These are phyloP conservation scores for Starmera quercuum DNA, from an alignment of 805 yeast genomes.

Conservation along the genomic window DNA sequence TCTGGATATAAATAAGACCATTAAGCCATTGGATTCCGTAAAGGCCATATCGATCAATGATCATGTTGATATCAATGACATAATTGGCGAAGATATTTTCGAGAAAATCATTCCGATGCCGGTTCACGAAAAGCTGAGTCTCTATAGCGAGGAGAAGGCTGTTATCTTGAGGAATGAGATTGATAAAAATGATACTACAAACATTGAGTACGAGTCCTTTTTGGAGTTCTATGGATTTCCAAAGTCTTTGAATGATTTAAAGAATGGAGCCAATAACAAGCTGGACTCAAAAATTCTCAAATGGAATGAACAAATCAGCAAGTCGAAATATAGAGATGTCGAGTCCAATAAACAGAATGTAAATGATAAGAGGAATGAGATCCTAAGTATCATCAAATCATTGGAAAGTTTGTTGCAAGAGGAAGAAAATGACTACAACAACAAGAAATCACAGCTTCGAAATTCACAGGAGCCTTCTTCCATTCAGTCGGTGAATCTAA, in stretches of 20 bases:
- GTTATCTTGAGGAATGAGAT: constrained; percentile 62
- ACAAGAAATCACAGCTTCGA: constrained; percentile 26
- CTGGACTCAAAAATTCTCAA: constrained; percentile 22
- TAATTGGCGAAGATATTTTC: constrained; percentile 50
- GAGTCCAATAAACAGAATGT: constrained; percentile 21
- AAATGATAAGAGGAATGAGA: constrained; percentile 25
- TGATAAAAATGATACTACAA: constrained; percentile 69
- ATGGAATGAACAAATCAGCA: constrained; percentile 20
- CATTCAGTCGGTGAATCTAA: constrained; percentile 32
- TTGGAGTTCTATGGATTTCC: constrained; percentile 79
- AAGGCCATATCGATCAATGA: constrained; percentile 46
- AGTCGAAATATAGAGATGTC: constrained; percentile 23
- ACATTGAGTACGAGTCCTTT: constrained; percentile 71
- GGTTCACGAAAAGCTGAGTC: constrained; percentile 80
- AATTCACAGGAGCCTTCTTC: constrained; percentile 27
- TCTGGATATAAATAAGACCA: constrained; percentile 39
- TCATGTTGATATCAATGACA: constrained; percentile 36
- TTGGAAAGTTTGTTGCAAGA: constrained; percentile 25
- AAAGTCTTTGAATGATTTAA: constrained; percentile 47
- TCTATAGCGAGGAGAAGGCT: constrained; percentile 87
- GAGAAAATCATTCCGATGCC: constrained; percentile 76
- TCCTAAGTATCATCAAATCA: constrained; percentile 26
- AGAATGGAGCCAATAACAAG: constrained; percentile 20
- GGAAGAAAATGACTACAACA: constrained; percentile 28
- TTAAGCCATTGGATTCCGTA: constrained; percentile 64